phyloP scores from a whole-genome alignment of 2,329 filamentous ascomycete genomes.

The Hypoxylon sp. region DNA sequence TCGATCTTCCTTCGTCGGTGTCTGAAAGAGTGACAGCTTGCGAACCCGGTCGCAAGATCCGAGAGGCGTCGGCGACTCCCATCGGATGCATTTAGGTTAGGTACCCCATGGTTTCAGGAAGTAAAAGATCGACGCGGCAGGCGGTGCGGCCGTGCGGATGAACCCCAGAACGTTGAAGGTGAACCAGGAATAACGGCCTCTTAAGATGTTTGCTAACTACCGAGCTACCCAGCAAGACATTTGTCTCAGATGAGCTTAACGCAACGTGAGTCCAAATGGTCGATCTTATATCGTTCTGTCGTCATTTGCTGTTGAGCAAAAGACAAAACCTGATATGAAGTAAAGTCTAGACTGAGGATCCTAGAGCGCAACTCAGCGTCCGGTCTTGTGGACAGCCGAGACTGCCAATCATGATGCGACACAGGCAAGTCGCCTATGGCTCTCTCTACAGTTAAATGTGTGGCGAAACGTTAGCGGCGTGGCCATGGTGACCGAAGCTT shows the following conservation, averaged over 20 bases:
- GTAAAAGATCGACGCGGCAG: slow-evolving; percentile 31
- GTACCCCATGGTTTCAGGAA: slow-evolving; percentile 28
- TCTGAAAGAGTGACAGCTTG: slow-evolving; percentile 10
- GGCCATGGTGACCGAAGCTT: slow-evolving; percentile 6
- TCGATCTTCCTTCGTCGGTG: slow-evolving; percentile 18
- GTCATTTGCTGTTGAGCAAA: background rate
- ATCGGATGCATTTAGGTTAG: slow-evolving; percentile 23
- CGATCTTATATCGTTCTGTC: background rate
- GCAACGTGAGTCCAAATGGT: slow-evolving; percentile 21
- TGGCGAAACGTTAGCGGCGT: background rate
- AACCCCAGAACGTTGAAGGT: slow-evolving; percentile 25
- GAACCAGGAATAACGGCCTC: slow-evolving; percentile 11
- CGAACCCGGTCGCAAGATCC: slow-evolving; percentile 32
- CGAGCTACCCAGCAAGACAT: slow-evolving; percentile 29
- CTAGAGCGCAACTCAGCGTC: background rate
- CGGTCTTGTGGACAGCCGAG: slow-evolving; percentile 4
- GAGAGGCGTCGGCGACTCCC: slow-evolving; percentile 19
- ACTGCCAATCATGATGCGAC: background rate
- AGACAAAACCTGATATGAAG: slow-evolving; percentile 2
- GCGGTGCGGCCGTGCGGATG: slow-evolving; percentile 23
- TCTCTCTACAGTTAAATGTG: background rate
- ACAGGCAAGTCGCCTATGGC: background rate
- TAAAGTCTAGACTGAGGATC: slow-evolving; percentile 1
- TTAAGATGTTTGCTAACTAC: slow-evolving; percentile 28
- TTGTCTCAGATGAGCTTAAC: slow-evolving; percentile 43